A percentile compares a stretch with the other conserved stretches of the same genome.
Conservation (phyloP, 495 filamentous ascomycete genomes). For the Neurospora sp. region DNA sequence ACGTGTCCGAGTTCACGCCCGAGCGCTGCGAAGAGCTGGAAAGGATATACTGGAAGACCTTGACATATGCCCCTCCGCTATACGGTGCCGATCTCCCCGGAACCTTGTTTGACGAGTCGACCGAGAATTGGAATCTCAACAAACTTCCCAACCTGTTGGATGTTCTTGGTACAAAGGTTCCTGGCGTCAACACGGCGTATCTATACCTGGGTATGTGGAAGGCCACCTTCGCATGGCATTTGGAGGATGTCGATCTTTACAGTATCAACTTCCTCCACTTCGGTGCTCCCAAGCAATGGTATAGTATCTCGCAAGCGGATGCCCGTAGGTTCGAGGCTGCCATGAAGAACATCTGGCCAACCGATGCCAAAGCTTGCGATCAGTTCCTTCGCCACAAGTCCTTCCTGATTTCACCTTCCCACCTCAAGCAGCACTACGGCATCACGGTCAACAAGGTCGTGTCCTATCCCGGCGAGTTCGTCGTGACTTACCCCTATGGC, state of each 20-base stretch:
- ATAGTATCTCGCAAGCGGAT: constrained; percentile 94
- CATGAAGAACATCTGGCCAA: constrained; percentile 93
- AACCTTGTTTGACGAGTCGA: constrained; percentile 83
- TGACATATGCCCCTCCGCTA: constrained; percentile 87
- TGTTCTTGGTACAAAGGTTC: constrained; percentile 87
- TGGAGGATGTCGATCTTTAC: constrained; percentile 97
- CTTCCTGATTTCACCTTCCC: constrained; percentile 88
- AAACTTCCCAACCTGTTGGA: constrained; percentile 90
- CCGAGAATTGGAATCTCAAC: constrained; percentile 85
- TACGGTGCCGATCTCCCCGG: constrained; percentile 97
- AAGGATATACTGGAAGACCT: constrained; percentile 86
- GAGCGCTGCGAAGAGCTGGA: constrained; percentile 93
- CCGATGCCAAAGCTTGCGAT: constrained; percentile 91
- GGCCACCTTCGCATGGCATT: constrained; percentile 96
- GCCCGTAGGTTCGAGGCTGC: constrained; percentile 88
- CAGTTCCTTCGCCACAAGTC: constrained; percentile 97
- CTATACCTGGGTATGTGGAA: constrained; percentile 99
- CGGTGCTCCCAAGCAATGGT: constrained; percentile 98
- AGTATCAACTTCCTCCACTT: constrained; percentile 99
- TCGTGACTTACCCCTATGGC: constrained; percentile 96
- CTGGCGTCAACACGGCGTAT: constrained; percentile 98
- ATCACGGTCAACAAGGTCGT: constrained; percentile 93
- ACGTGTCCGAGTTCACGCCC: constrained; percentile 74
- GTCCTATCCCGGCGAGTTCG: constrained; percentile 96
- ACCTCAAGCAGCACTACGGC: constrained; percentile 75